A percentile compares a stretch with the other conserved stretches of the same genome.
Conservation (phyloP, 495 filamentous ascomycete species). For the Xylaria nigripes region DNA sequence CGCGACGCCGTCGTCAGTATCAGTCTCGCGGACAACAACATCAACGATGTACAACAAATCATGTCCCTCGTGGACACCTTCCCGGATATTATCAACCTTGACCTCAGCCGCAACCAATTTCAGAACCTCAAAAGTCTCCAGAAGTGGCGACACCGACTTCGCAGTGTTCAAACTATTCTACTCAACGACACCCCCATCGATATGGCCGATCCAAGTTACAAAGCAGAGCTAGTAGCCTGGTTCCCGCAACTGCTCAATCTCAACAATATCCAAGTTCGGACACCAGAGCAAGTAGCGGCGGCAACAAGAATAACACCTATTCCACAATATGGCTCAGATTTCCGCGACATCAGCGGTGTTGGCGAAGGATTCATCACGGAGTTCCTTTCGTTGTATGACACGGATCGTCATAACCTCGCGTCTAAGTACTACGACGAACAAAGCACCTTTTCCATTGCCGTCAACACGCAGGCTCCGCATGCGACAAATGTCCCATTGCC, state of each 20-base stretch:
- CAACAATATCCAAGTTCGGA: constrained; percentile 62
- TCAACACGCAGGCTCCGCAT: constrained; percentile 54
- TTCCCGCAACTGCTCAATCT: constrained; percentile 69
- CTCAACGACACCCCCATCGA: constrained; percentile 69
- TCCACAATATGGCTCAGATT: constrained; percentile 58
- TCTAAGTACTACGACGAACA: constrained; percentile 65
- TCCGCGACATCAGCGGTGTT: constrained; percentile 67
- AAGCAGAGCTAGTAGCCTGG: constrained; percentile 66
- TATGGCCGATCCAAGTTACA: constrained; percentile 50
- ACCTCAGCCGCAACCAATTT: constrained; percentile 74
- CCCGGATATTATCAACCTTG: constrained; percentile 74
- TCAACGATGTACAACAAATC: constrained; percentile 60
- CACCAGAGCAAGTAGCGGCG: constrained; percentile 54
- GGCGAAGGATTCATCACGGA: constrained; percentile 64
- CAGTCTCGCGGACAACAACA: constrained; percentile 66
- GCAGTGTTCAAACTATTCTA: constrained; percentile 66
- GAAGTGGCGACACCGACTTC: constrained; percentile 71
- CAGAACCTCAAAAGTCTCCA: constrained; percentile 58
- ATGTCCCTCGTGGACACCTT: constrained; percentile 65
- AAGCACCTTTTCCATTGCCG: constrained; percentile 69
- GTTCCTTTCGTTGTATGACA: constrained; percentile 71
- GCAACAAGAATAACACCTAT: constrained; percentile 48
- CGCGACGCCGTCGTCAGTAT: constrained; percentile 67
- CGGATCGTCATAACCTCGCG: constrained; percentile 53
- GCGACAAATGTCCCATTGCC: constrained; percentile 36